Conservation (phyloP, 192 early-diverging fungal species). For the Backusella morwellensis region DNA sequence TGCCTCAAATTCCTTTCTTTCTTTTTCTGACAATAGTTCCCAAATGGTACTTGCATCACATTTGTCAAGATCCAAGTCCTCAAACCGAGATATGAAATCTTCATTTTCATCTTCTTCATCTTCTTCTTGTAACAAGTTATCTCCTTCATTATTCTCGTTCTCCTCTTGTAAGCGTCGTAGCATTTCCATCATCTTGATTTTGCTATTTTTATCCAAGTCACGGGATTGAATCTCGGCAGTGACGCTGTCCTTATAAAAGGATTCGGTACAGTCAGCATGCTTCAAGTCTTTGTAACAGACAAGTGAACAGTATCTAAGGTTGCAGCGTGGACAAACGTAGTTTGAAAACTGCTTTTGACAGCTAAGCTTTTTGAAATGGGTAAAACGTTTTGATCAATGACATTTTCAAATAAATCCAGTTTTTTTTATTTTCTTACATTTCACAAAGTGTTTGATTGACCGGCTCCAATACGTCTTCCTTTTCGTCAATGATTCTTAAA, state of each 20-base stretch:
- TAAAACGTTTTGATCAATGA: not conserved
- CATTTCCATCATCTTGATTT: conserved; percentile 50
- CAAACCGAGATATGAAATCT: conserved; percentile 45
- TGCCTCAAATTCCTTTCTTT: conserved; percentile 51
- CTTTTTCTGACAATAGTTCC: conserved; percentile 41
- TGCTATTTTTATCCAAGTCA: conserved; percentile 37
- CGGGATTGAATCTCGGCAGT: conserved; percentile 50
- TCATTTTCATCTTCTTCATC: conserved; percentile 35
- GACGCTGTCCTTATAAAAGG: conserved; percentile 60
- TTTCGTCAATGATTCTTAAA: conserved; percentile 3
- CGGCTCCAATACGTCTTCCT: not conserved
- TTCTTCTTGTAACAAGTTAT: conserved; percentile 24
- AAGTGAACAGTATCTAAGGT: conserved; percentile 65
- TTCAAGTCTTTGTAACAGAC: conserved; percentile 58
- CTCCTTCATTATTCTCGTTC: conserved; percentile 32
- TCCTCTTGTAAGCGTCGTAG: conserved; percentile 45
- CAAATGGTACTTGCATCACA: conserved; percentile 47
- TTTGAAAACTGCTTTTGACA: conserved; percentile 53
- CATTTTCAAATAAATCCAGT: not conserved
- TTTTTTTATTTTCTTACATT: not conserved
- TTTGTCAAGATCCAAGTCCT: conserved; percentile 42
- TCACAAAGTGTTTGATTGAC: conserved; percentile 4
- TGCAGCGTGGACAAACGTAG: conserved; percentile 69
- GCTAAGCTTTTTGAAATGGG: conserved; percentile 29
- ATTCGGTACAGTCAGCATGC: conserved; percentile 41